Evolutionary conservation across 441 rosid genomes (phyloP).

Genomic region (Eutrema salsugineum): DNA sequence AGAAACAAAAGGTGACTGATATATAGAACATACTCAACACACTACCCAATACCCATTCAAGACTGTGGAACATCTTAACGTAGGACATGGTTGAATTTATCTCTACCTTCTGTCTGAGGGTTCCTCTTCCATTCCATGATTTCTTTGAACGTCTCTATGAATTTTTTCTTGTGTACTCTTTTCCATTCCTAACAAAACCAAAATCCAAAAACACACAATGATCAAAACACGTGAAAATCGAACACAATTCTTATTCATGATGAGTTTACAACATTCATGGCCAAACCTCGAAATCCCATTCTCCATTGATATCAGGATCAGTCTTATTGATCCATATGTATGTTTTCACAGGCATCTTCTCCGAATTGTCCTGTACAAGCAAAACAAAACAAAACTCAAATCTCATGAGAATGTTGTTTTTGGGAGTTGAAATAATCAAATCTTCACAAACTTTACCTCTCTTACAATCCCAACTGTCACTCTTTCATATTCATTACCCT

Average conservation of each 20-base stretch:
- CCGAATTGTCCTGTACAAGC: conserved; percentile 41
- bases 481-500: conserved; percentile 74
- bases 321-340: conserved; percentile 57
- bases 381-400: background rate
- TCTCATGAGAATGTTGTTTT: background rate
- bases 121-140: conserved; percentile 56
- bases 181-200: conserved; percentile 61
- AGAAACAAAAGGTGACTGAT: background rate
- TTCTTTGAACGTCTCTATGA: conserved; percentile 46
- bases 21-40: background rate
- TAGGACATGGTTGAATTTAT: conserved; percentile 4
- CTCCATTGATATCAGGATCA: conserved; percentile 74
- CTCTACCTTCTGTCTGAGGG: conserved; percentile 57
- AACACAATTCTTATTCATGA: background rate
- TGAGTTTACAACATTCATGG: background rate
- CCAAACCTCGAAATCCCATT: conserved; percentile 82
- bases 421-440: background rate
- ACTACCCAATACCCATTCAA: background rate
- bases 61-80: background rate
- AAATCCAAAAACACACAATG: background rate
- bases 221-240: background rate
- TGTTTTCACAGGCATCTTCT: conserved; percentile 47
- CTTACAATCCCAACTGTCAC: conserved; percentile 47
- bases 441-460: conserved; percentile 33
- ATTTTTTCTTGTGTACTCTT: conserved; percentile 49